Conservation (phyloP, 768 basidiomycete genomes). For the Terana coerulea region DNA sequence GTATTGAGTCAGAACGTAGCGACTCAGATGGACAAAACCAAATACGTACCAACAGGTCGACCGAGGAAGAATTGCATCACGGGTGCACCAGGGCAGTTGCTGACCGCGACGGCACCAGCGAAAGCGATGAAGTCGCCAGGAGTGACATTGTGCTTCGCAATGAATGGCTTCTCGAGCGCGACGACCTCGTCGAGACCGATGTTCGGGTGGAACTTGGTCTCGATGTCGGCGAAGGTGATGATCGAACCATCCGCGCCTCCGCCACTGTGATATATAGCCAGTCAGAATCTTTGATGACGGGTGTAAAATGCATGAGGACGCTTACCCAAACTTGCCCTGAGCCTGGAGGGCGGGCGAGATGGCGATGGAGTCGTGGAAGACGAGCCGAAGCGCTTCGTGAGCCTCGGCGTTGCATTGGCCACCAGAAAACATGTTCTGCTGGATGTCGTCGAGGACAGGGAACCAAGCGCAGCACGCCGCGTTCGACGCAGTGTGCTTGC, state of each 20-base stretch:
- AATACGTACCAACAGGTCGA: conserved; percentile 22
- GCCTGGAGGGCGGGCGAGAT: conserved; percentile 10
- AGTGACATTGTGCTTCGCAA: conserved; percentile 31
- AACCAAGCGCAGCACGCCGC: conserved; percentile 30
- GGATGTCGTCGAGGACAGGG: conserved; percentile 29
- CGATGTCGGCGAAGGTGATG: conserved; percentile 39
- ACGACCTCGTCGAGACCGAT: conserved; percentile 35
- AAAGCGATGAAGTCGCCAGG: conserved; percentile 44
- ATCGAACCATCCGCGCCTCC: conserved; percentile 44
- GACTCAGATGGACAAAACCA: not conserved
- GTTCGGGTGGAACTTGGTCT: conserved; percentile 41
- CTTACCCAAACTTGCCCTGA: conserved; percentile 19
- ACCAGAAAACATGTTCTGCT: conserved; percentile 25
- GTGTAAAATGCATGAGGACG: conserved; percentile 10
- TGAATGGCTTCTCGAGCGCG: conserved; percentile 29
- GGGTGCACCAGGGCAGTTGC: conserved; percentile 38
- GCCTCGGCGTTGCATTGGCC: conserved; percentile 30
- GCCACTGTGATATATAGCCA: conserved; percentile 15
- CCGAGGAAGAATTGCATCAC: conserved; percentile 34
- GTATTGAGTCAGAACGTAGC: not conserved
- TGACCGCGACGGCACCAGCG: conserved; percentile 31
- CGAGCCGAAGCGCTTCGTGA: conserved; percentile 25
- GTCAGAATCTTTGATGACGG: too few species aligned
- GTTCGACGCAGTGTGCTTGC: conserved; percentile 27
- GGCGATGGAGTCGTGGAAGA: conserved; percentile 24